Percentiles rank a stretch among this genome's conserved stretches.
These are phyloP conservation scores for Colletotrichum karsti DNA, from an alignment of 2,329 filamentous ascomycete species.

Conservation along the genomic window DNA sequence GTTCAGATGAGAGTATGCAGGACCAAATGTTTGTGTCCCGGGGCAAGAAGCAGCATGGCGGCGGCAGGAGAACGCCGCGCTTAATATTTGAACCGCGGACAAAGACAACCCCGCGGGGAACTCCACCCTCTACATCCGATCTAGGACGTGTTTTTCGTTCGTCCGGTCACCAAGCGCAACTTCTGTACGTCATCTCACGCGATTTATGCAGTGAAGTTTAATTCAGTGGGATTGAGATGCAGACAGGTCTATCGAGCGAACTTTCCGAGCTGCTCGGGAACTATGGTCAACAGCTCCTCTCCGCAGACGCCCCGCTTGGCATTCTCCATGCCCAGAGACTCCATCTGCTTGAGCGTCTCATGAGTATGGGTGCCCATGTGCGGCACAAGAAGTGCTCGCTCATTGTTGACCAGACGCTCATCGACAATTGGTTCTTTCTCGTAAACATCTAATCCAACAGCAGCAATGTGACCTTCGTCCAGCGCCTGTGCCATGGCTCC, in stretches of 20 bases:
- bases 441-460: slow-evolving; percentile 65
- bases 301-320: slow-evolving; percentile 31
- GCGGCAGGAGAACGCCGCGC: background rate
- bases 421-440: slow-evolving; percentile 69
- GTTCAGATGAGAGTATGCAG: no score
- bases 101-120: slow-evolving; percentile 11
- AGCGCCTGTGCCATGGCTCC: slow-evolving; percentile 61
- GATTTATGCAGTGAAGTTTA: no score
- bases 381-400: slow-evolving; percentile 68
- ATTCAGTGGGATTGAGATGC: background rate
- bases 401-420: slow-evolving; percentile 65
- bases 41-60: background rate
- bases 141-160: no score
- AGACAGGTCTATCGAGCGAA: background rate
- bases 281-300: slow-evolving; percentile 29
- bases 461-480: slow-evolving; percentile 61
- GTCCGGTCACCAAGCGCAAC: no score
- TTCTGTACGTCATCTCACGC: background rate
- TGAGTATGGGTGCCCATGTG: slow-evolving; percentile 74
- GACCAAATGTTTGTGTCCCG: no score
- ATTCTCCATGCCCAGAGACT: slow-evolving; percentile 39
- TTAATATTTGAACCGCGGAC: slow-evolving; percentile 8
- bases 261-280: slow-evolving; percentile 13
- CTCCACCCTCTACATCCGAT: background rate
- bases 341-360: slow-evolving; percentile 51